Conservation (phyloP, 116 monocot genomes). For the Cymodocea nodosa region DNA sequence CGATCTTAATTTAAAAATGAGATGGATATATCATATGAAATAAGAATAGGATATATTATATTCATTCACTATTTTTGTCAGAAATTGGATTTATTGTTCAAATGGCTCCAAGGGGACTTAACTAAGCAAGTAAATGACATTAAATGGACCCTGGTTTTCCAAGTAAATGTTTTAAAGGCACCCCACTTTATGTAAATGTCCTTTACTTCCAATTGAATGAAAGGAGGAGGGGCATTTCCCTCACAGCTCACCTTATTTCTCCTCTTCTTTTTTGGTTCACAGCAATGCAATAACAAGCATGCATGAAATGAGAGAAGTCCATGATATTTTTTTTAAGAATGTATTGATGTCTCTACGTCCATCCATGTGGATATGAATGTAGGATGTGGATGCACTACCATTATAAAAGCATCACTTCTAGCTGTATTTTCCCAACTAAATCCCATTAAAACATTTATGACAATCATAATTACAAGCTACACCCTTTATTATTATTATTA, state of each 20-base stretch:
- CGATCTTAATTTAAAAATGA: too few relatives aligned
- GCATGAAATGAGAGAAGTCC: too few relatives aligned
- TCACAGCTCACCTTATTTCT: not conserved
- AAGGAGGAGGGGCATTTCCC: not conserved
- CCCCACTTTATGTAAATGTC: conserved; percentile 3
- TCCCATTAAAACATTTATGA: too few relatives aligned
- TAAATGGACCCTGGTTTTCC: conserved; percentile 20
- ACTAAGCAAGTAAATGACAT: conserved; percentile 21
- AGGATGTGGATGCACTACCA: too few relatives aligned
- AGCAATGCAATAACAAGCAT: too few relatives aligned
- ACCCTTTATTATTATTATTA: too few relatives aligned
- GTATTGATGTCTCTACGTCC: not conserved
- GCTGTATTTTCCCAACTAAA: too few relatives aligned
- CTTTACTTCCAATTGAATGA: conserved; percentile 10
- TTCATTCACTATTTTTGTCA: conserved; percentile 6
- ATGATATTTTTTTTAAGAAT: too few relatives aligned
- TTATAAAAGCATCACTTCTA: too few relatives aligned
- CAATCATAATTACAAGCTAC: too few relatives aligned
- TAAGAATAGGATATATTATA: not conserved
- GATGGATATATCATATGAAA: too few relatives aligned
- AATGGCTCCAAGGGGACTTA: conserved; percentile 1
- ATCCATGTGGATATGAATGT: too few relatives aligned
- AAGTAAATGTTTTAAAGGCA: conserved; percentile 21
- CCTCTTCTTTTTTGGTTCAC: not conserved
- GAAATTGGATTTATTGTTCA: conserved; percentile 2